A percentile compares a stretch with the other conserved stretches of the same genome.
Evolutionary conservation across 2,329 filamentous ascomycete genomes (phyloP).

Genomic region (Hirsutella thompsonii): DNA sequence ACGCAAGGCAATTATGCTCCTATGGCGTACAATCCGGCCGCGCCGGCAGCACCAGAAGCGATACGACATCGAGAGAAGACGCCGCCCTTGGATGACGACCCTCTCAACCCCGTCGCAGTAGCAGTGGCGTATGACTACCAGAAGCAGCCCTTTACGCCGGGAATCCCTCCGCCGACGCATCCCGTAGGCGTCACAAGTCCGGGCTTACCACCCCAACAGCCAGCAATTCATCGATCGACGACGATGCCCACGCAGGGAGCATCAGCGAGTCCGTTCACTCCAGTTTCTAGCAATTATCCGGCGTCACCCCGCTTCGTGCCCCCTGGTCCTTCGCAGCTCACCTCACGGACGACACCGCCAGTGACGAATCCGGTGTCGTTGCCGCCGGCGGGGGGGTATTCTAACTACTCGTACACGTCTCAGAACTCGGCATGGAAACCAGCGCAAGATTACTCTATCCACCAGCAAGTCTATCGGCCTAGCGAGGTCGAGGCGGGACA

Average conservation of each 20-base stretch:
- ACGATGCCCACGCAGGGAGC: conserved; percentile 33
- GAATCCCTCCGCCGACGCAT: conserved; percentile 33
- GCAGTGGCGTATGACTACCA: conserved; percentile 45
- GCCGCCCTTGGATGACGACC: conserved; percentile 56
- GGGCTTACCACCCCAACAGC: conserved; percentile 29
- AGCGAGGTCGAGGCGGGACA: conserved; percentile 43
- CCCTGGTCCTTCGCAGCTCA: conserved; percentile 14
- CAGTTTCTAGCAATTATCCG: conserved; percentile 21
- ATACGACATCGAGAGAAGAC: conserved; percentile 68
- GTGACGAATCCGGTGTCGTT: conserved; percentile 20
- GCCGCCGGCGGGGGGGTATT: conserved; percentile 39
- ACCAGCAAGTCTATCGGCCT: conserved; percentile 58
- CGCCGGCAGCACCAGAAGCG: conserved; percentile 60
- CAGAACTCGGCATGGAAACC: conserved; percentile 11
- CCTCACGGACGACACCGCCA: conserved; percentile 14
- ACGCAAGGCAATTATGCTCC: conserved; percentile 40
- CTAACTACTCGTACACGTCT: conserved; percentile 35
- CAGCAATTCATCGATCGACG: conserved; percentile 30
- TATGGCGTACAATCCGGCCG: conserved; percentile 69
- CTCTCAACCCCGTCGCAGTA: conserved; percentile 42
- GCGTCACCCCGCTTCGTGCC: conserved; percentile 30
- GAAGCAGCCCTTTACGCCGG: conserved; percentile 37
- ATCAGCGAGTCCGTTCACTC: conserved; percentile 28
- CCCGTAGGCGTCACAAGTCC: conserved; percentile 24
- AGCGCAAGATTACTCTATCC: conserved; percentile 40